Base-by-base conservation (phyloP, 2,329 filamentous ascomycete species). In the Fusarium verticillioides region DNA sequence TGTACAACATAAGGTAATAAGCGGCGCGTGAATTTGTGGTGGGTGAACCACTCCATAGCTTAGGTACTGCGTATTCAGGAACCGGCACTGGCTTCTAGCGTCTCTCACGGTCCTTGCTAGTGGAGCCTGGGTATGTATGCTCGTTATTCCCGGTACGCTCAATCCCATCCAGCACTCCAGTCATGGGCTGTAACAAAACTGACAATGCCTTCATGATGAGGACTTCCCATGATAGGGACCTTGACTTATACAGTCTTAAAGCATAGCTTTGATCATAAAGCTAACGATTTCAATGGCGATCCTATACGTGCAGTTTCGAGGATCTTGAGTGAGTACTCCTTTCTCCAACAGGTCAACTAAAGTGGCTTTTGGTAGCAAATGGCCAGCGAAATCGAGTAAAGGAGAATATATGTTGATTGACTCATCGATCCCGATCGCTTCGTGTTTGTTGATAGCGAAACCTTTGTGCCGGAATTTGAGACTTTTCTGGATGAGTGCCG, bases 61-160 rank as follows among this genome's bases (percentile, higher is more conserved):
- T 34, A 19, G 47, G 58, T 53, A 69, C 58, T 64, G 65, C 63
- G 40, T 42, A 19, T 60, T 39, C 58, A 64, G 66, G 65, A 28
- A 58, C 65, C 28, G 39, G n/a, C 50, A 69, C 66, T 69, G 65
- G 58, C 28, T 47, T 49, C 68, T 62, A 67, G 65, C 54, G 63
- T 50, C 40, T 49, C n/a, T 7, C 2, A 23, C 5, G n/a, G 8
- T 23, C 34, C 43, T 49, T 2, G 42, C n/a, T 43, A 18, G n/a
- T n/a, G n/a, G 18, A 46, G 43, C 36, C 30, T 52, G 23, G 13
- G 5, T 10, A 23, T 28, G 9, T 2, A 32, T 16, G n/a, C 15
- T 30, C 19, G 19, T 39, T 30, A 56, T 46, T 65, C 46, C 40
- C 28, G 46, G 39, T 10, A 11, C 16, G 19, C 10, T 34, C 30